phyloP scores from a whole-genome alignment of 306 rosid genomes.

The Vigna reflexopilosa region DNA sequence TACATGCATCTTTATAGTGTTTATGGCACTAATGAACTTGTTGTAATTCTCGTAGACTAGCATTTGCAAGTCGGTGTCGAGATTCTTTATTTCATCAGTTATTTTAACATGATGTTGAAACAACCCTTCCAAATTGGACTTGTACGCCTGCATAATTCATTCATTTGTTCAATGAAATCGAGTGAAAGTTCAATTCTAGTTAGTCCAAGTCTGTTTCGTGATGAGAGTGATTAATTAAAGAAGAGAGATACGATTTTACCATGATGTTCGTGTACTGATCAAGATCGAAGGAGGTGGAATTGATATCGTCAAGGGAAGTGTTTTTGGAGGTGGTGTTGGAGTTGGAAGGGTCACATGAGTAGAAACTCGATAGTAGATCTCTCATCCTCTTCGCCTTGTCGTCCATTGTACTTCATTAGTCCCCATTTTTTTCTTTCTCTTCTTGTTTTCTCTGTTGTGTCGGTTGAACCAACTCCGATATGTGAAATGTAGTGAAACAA shows the following conservation, averaged over 20 bases:
- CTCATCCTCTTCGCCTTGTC: constrained; percentile 94
- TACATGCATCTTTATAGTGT: too few species aligned
- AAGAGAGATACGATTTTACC: constrained; percentile 46
- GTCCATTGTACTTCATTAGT: constrained; percentile 64
- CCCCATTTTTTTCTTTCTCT: constrained; percentile 55
- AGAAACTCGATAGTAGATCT: constrained; percentile 94
- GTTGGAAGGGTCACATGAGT: constrained; percentile 76
- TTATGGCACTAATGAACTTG: too few species aligned
- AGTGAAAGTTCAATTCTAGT: neutral
- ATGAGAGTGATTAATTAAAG: neutral
- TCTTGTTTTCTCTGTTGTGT: neutral
- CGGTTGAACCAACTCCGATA: neutral
- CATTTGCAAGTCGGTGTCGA: too few species aligned
- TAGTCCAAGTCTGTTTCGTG: neutral
- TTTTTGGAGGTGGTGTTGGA: constrained; percentile 51
- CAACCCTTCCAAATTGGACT: constrained; percentile 84
- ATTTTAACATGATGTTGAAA: too few species aligned
- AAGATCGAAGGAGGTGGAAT: constrained; percentile 77
- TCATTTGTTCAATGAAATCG: neutral
- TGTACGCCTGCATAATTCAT: constrained; percentile 54
- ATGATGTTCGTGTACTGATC: constrained; percentile 85
- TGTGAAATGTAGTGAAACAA: neutral
- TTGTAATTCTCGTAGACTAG: too few species aligned
- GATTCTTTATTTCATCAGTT: too few species aligned
- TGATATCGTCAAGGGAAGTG: constrained; percentile 77